Percentiles rank a stretch among this genome's conserved stretches.
Conservation (phyloP, 768 basidiomycete genomes). For the Rhizopogon rudus region DNA sequence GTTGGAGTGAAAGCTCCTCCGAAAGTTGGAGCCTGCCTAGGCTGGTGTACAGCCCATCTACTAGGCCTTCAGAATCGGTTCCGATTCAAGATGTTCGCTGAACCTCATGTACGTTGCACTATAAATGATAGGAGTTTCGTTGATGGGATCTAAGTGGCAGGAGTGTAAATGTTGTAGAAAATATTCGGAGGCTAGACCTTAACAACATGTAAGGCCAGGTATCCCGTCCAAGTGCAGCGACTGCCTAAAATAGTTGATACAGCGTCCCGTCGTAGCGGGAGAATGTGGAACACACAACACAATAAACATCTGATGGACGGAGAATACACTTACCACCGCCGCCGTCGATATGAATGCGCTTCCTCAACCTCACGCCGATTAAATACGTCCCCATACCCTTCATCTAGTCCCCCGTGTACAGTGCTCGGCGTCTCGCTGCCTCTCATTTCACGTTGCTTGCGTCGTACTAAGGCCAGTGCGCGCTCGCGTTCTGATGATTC, state of each 20-base stretch:
- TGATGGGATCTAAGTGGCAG: too few relatives aligned
- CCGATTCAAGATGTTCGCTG: too few relatives aligned
- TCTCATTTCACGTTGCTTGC: slow-evolving; percentile 58
- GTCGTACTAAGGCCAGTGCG: slow-evolving; percentile 63
- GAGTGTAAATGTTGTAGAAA: too few relatives aligned
- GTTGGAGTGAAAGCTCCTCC: too few relatives aligned
- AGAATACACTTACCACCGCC: slow-evolving; percentile 21
- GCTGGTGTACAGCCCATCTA: too few relatives aligned
- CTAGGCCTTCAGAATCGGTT: too few relatives aligned
- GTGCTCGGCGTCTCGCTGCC: slow-evolving; percentile 72
- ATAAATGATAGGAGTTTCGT: too few relatives aligned
- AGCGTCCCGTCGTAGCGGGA: background rate
- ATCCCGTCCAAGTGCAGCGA: background rate
- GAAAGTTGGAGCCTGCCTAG: too few relatives aligned
- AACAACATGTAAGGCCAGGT: background rate
- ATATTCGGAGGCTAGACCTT: too few relatives aligned
- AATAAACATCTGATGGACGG: background rate
- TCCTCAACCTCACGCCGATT: slow-evolving; percentile 70
- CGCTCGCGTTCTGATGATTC: slow-evolving; percentile 74
- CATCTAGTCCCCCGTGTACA: slow-evolving; percentile 41
- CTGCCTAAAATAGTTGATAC: background rate
- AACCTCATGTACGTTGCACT: too few relatives aligned
- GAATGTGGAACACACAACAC: background rate
- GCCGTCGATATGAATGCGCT: slow-evolving; percentile 47
- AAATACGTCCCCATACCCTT: slow-evolving; percentile 64